Conservation (phyloP, 768 basidiomycete species). For the Hericium rajendrae region DNA sequence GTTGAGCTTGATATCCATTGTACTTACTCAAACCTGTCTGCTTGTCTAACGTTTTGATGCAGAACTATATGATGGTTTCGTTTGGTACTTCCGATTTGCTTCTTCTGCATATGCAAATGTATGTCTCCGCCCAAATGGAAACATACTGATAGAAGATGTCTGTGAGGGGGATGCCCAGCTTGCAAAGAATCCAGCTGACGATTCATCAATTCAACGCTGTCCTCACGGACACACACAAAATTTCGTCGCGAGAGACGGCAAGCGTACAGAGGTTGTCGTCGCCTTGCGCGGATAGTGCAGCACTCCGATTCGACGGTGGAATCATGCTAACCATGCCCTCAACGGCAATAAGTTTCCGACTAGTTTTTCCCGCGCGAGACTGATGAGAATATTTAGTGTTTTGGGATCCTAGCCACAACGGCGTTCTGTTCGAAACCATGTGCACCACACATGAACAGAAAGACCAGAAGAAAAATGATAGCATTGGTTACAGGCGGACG, state of each 20-base stretch:
- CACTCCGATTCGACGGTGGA: too few species aligned
- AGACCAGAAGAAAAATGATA: too few species aligned
- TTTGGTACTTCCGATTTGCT: slow-evolving; percentile 3
- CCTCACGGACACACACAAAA: slow-evolving; percentile 22
- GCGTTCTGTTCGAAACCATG: too few species aligned
- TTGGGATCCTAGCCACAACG: too few species aligned
- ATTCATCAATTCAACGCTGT: background rate
- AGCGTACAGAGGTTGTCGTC: slow-evolving; percentile 30
- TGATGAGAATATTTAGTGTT: too few species aligned
- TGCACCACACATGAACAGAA: too few species aligned
- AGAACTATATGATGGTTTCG: background rate
- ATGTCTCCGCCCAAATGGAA: slow-evolving; percentile 1
- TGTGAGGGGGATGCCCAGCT: background rate
- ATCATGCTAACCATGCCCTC: too few species aligned
- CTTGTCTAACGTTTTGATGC: background rate
- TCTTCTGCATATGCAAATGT: background rate
- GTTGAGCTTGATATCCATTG: background rate
- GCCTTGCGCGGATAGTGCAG: slow-evolving; percentile 28
- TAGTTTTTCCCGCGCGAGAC: too few species aligned
- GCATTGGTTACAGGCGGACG: too few species aligned
- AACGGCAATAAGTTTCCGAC: too few species aligned
- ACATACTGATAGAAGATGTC: background rate
- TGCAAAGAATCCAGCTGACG: background rate
- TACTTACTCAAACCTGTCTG: too few species aligned
- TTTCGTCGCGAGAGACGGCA: slow-evolving; percentile 36